phyloP scores from a whole-genome alignment of 805 yeast genomes.

The Limtongia smithiae region DNA sequence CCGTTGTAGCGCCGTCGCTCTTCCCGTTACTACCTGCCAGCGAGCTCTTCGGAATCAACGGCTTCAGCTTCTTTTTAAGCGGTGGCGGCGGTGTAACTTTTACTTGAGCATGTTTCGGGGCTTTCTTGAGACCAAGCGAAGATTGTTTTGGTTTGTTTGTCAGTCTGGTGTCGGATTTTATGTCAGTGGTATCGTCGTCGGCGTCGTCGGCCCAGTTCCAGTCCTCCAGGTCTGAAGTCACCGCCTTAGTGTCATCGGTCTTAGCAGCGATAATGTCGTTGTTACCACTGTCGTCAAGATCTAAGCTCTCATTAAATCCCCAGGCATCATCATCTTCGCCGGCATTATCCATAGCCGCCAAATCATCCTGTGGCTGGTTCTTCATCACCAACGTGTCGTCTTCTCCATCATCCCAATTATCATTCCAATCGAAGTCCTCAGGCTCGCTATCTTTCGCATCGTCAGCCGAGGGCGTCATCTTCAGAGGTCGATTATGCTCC shows the following conservation, averaged over 20 bases:
- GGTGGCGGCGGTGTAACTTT: constrained; percentile 2
- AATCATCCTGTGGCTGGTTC: constrained; percentile 24
- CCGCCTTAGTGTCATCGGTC: not conserved
- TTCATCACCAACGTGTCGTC: constrained; percentile 1
- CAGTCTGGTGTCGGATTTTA: not conserved
- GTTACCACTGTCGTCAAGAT: constrained; percentile 12
- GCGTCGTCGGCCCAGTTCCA: constrained; percentile 30
- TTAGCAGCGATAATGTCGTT: not conserved
- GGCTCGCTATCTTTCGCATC: not conserved
- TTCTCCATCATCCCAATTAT: not conserved
- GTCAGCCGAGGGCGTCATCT: not conserved
- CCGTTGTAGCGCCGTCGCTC: not conserved
- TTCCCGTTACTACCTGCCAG: not conserved
- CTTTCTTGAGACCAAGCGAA: not conserved
- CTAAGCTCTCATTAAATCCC: constrained; percentile 25
- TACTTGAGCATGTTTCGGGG: not conserved
- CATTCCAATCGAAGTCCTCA: not conserved
- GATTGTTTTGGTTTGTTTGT: not conserved
- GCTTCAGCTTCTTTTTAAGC: not conserved
- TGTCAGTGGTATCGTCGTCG: not conserved
- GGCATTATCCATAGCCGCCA: not conserved
- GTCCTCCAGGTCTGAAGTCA: constrained; percentile 17
- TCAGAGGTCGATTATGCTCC: not conserved
- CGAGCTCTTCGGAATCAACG: constrained; percentile 1
- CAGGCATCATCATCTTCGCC: constrained; percentile 22